Evolutionary conservation across 2,329 filamentous ascomycete species (phyloP).

Genomic region (Metarhizium rileyi): DNA sequence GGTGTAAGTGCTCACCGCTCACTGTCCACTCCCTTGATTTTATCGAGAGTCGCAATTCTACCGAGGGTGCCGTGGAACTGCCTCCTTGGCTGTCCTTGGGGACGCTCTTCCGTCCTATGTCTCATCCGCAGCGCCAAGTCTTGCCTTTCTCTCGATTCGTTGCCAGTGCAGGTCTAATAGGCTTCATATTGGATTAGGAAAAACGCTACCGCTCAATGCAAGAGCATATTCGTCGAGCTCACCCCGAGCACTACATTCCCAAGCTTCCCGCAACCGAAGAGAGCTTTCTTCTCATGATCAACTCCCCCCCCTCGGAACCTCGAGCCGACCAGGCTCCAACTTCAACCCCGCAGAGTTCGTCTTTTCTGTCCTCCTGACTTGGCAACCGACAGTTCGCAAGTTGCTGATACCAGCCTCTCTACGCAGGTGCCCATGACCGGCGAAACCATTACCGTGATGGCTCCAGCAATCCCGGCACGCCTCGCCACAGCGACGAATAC

Average conservation of each 20-base stretch:
- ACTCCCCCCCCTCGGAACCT: slow-evolving; percentile 69
- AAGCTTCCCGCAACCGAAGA: slow-evolving; percentile 97
- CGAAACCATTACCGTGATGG: slow-evolving; percentile 46
- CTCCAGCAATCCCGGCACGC: slow-evolving; percentile 56
- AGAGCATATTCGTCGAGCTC: slow-evolving; percentile 94
- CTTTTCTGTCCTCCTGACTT: slow-evolving; percentile 6
- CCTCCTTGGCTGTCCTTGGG: not conserved
- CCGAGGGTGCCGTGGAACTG: not conserved
- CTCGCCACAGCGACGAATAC: slow-evolving; percentile 61
- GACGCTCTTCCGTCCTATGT: not conserved
- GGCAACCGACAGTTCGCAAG: not conserved
- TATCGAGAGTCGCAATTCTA: not conserved
- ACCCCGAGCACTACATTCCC: slow-evolving; percentile 93
- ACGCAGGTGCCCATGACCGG: slow-evolving; percentile 45
- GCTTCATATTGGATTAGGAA: slow-evolving; percentile 46
- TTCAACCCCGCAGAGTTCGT: slow-evolving; percentile 23
- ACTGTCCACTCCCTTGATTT: not conserved
- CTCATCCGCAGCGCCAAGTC: not conserved
- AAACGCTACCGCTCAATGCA: slow-evolving; percentile 98
- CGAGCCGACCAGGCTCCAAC: slow-evolving; percentile 29
- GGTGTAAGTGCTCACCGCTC: slow-evolving; percentile 63
- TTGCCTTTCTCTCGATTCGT: not conserved
- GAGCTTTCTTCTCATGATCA: slow-evolving; percentile 95
- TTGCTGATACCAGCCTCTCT: not conserved
- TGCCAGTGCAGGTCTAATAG: not conserved